A percentile compares a stretch with the other conserved stretches of the same genome.
phyloP scores from a whole-genome alignment of 371 early-diverging fungal genomes.

The Smittium mucronatum region DNA sequence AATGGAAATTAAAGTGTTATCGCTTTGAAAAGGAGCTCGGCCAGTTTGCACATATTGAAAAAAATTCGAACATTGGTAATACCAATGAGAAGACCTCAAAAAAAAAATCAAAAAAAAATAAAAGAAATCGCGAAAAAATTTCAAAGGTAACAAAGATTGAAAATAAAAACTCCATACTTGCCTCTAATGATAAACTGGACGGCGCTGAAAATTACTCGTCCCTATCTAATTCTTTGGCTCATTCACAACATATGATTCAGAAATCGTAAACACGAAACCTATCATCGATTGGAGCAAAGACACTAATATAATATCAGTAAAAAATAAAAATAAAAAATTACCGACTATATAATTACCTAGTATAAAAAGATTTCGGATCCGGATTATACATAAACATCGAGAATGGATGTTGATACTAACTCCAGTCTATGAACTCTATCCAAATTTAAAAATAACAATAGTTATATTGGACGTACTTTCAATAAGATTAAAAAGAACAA shows the following conservation, averaged over 20 bases:
- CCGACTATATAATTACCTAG: background rate
- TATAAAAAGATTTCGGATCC: background rate
- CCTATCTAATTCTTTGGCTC: background rate
- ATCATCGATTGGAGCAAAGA: background rate
- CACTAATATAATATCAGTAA: background rate
- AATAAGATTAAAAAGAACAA: constrained; percentile 1
- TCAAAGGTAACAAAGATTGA: background rate
- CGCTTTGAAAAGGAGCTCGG: background rate
- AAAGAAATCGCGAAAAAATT: background rate
- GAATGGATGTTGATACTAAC: background rate
- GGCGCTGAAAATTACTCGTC: background rate
- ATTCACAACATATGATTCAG: background rate
- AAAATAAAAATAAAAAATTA: background rate
- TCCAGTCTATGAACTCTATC: background rate
- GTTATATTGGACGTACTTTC: background rate
- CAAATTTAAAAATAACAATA: background rate
- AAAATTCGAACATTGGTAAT: background rate
- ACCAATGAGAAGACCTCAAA: background rate
- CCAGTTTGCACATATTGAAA: background rate
- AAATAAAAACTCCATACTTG: background rate
- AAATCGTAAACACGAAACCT: background rate
- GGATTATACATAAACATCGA: background rate
- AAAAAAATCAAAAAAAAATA: background rate
- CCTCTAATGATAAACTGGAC: background rate
- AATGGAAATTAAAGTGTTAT: background rate